Evolutionary conservation across 129 eudicot genomes (phyloP).

Genomic region (Flaveria bidentis): DNA sequence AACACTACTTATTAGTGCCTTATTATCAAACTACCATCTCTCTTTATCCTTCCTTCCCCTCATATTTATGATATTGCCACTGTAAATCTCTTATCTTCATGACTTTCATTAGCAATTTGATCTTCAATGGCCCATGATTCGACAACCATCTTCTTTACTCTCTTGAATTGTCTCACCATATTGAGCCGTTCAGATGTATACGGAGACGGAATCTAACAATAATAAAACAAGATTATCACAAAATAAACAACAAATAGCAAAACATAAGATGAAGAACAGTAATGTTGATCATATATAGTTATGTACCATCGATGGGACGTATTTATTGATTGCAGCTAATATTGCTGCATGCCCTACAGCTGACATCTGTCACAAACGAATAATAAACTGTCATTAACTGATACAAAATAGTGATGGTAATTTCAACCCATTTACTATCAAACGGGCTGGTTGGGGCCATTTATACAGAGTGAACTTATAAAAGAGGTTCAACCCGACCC

Average conservation of each 20-base stretch:
- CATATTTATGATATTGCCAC: slow-evolving; percentile 23
- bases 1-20: slow-evolving; percentile 8
- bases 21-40: not conserved
- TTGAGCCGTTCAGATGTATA: slow-evolving; percentile 62
- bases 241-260: not conserved
- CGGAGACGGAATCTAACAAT: slow-evolving; percentile 67
- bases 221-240: not conserved
- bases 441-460: not conserved
- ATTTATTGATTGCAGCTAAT: slow-evolving; percentile 74
- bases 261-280: not conserved
- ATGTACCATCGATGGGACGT: slow-evolving; percentile 66
- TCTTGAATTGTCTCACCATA: slow-evolving; percentile 65
- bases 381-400: not conserved
- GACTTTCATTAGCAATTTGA: slow-evolving; percentile 28
- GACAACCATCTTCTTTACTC: slow-evolving; percentile 65
- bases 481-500: not conserved
- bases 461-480: not conserved
- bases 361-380: slow-evolving; percentile 48
- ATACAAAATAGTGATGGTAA: not conserved
- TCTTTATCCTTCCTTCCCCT: not conserved
- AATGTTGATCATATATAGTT: not conserved
- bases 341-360: slow-evolving; percentile 87
- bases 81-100: slow-evolving; percentile 34
- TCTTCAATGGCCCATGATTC: slow-evolving; percentile 43
- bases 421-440: not conserved